These are phyloP conservation scores for Gentiana dahurica DNA, from an alignment of 257 asterid species.

Conservation along the genomic window DNA sequence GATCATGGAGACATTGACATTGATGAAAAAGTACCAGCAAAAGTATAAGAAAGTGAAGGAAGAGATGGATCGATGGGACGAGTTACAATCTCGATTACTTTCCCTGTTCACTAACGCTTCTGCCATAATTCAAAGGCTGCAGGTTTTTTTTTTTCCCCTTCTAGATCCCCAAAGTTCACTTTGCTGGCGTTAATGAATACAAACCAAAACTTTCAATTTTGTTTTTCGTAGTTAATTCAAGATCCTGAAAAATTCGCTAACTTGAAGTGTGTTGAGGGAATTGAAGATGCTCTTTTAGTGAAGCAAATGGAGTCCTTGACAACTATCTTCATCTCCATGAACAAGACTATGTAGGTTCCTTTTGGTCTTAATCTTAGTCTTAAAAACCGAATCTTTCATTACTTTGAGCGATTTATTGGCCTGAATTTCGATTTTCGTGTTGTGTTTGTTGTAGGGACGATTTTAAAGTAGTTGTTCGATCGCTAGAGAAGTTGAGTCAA, in stretches of 20 bases:
- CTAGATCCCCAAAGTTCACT: conserved; percentile 9
- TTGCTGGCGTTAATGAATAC: too few species aligned
- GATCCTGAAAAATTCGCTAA: conserved; percentile 40
- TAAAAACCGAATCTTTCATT: too few species aligned
- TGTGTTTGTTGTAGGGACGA: conserved; percentile 35
- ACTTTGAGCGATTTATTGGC: too few species aligned
- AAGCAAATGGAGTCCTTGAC: conserved; percentile 74
- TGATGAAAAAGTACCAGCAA: conserved; percentile 57
- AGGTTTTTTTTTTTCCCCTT: conserved; percentile 22
- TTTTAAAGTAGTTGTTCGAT: conserved; percentile 33
- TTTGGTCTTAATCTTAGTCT: not conserved
- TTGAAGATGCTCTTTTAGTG: conserved; percentile 39
- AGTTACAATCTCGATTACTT: conserved; percentile 49
- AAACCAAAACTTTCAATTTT: too few species aligned
- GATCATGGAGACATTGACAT: not conserved
- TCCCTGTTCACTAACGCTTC: conserved; percentile 56
- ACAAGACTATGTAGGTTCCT: conserved; percentile 39
- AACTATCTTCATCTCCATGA: conserved; percentile 33
- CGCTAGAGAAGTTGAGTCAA: conserved; percentile 51
- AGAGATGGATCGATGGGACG: conserved; percentile 61
- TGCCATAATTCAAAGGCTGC: conserved; percentile 64
- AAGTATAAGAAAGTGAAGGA: conserved; percentile 50
- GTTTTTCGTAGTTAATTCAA: conserved; percentile 17
- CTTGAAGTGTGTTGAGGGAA: conserved; percentile 46
- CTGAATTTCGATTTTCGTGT: too few species aligned